Percentiles rank a stretch among this genome's conserved stretches.
Conservation (phyloP, 805 yeast genomes). For the Candida takata region DNA sequence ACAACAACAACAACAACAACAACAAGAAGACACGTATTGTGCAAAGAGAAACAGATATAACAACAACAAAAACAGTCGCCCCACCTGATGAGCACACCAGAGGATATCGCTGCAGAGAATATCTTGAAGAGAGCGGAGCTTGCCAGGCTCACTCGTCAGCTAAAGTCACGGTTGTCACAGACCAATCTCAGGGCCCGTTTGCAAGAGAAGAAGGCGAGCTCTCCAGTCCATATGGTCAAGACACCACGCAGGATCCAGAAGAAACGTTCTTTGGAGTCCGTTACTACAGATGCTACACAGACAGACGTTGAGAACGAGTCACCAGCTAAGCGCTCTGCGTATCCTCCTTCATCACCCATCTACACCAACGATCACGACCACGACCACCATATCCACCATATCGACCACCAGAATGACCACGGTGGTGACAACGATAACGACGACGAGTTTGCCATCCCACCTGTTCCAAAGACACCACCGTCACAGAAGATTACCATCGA, state of each 20-base stretch:
- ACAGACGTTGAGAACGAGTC: slow-evolving; percentile 21
- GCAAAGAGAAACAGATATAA: too few species aligned
- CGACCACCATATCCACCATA: too few species aligned
- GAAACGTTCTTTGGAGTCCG: slow-evolving; percentile 16
- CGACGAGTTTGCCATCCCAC: slow-evolving; percentile 15
- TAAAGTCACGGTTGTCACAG: slow-evolving; percentile 34
- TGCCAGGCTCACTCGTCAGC: slow-evolving; percentile 38
- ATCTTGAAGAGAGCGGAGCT: slow-evolving; percentile 40
- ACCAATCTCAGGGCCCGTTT: slow-evolving; percentile 30
- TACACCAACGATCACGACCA: too few species aligned
- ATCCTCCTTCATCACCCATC: slow-evolving; percentile 24
- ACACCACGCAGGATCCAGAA: slow-evolving; percentile 7
- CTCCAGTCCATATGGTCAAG: background rate
- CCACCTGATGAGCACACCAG: slow-evolving; percentile 18
- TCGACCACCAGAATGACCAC: too few species aligned
- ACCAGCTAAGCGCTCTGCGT: slow-evolving; percentile 9
- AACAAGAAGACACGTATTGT: too few species aligned
- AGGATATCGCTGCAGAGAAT: slow-evolving; percentile 37
- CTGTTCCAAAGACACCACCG: slow-evolving; percentile 23
- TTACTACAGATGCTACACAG: slow-evolving; percentile 13
- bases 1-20: too few species aligned
- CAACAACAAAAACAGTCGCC: too few species aligned
- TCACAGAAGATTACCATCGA: slow-evolving; percentile 21
- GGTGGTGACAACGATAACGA: too few species aligned
- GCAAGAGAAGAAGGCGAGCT: slow-evolving; percentile 8